Evolutionary conservation across 2,329 filamentous ascomycete genomes (phyloP).

Genomic region (Colletotrichum lentis): DNA sequence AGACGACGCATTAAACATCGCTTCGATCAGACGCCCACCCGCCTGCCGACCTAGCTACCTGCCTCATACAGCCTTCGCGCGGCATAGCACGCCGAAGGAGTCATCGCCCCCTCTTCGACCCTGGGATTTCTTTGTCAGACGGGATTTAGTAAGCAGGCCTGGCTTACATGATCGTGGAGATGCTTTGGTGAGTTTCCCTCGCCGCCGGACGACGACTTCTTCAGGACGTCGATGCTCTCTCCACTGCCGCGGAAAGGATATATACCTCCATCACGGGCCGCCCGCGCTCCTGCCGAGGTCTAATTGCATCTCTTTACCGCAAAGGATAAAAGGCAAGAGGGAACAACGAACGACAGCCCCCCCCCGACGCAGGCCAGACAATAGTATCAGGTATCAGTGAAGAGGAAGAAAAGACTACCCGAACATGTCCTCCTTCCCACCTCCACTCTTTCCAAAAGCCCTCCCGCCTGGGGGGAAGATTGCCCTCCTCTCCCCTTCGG

Average conservation of each 20-base stretch:
- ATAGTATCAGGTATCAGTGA: neutral
- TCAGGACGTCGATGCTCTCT: neutral
- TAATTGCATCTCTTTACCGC: neutral
- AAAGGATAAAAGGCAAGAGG: neutral
- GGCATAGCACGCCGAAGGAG: neutral
- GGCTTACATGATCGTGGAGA: neutral
- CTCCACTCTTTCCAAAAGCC: conserved; percentile 41
- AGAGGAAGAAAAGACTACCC: neutral
- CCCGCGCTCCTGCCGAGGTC: neutral
- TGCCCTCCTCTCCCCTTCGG: conserved; percentile 52
- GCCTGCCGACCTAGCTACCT: neutral
- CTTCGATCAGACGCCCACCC: neutral
- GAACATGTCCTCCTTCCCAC: conserved; percentile 16
- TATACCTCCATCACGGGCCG: neutral
- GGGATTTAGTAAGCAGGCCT: neutral
- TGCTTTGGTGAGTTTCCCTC: neutral
- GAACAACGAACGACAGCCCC: neutral
- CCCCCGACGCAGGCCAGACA: no score
- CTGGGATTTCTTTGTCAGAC: neutral
- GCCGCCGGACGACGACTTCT: neutral
- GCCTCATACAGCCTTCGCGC: neutral
- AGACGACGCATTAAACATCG: neutral
- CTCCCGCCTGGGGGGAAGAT: conserved; percentile 50
- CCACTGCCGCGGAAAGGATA: neutral
- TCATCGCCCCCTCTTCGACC: neutral